Evolutionary conservation across 192 early-diverging fungal species (phyloP).

Genomic region (Coemansia furcata): DNA sequence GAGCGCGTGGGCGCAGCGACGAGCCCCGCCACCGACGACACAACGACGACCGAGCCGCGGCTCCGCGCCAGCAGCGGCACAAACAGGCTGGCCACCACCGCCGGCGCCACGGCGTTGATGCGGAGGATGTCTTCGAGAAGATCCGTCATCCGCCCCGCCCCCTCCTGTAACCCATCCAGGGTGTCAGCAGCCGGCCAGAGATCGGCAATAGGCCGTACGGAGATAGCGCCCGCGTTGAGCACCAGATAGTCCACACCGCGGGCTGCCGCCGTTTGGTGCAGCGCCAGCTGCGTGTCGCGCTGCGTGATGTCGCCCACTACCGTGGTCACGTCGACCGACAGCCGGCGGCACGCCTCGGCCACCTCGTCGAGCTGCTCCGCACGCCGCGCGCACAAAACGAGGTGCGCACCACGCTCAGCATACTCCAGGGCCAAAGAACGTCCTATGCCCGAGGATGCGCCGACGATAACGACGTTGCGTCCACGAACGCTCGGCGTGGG

Average conservation of each 20-base stretch:
- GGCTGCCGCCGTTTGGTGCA: conserved; percentile 31
- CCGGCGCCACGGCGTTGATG: conserved; percentile 61
- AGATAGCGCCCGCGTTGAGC: conserved; percentile 74
- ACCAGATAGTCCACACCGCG: conserved; percentile 66
- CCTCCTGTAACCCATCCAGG: background rate
- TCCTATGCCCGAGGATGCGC: conserved; percentile 80
- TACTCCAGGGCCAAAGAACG: conserved; percentile 64
- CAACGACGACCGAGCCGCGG: conserved; percentile 57
- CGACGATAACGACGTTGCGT: conserved; percentile 67
- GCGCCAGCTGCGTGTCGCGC: conserved; percentile 50
- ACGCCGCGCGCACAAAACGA: conserved; percentile 68
- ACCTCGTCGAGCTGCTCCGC: conserved; percentile 52
- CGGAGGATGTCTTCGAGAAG: conserved; percentile 53
- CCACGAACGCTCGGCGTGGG: conserved; percentile 19
- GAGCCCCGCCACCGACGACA: conserved; percentile 73
- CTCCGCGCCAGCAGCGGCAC: conserved; percentile 55
- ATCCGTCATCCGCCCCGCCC: conserved; percentile 28
- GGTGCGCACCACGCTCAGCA: conserved; percentile 58
- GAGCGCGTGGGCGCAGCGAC: conserved; percentile 73
- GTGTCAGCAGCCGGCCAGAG: conserved; percentile 38
- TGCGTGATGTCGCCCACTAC: conserved; percentile 62
- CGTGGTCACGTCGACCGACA: conserved; percentile 2
- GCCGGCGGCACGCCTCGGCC: conserved; percentile 42
- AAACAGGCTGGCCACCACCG: conserved; percentile 53
- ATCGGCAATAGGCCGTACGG: conserved; percentile 66